Conservation (phyloP, 108 stramenopile genomes). For the Poteriospumella lacustris region DNA sequence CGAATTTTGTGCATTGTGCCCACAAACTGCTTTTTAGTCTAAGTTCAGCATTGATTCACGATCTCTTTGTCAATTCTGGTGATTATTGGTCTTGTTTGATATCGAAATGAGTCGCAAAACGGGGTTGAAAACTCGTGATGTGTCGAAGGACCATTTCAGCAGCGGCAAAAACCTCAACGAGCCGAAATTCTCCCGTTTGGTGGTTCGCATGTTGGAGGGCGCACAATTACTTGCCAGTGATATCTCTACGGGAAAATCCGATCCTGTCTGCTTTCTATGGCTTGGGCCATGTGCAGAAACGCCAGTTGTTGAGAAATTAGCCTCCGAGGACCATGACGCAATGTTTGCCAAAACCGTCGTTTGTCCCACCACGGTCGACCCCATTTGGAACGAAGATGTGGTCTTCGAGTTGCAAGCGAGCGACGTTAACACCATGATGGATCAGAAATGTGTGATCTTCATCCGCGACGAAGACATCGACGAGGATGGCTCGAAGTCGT, state of each 20-base stretch:
- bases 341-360: neutral
- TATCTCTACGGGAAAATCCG: neutral
- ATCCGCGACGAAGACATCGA: neutral
- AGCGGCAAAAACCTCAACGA: neutral
- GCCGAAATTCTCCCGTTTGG: neutral
- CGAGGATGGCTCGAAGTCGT: neutral
- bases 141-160: constrained; percentile 9
- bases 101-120: neutral
- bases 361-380: neutral
- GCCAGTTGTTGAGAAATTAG: neutral
- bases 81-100: too few relatives aligned
- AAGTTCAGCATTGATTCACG: too few relatives aligned
- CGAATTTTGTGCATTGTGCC: too few relatives aligned
- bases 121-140: constrained; percentile 19
- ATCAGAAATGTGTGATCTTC: neutral
- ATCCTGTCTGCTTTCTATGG: constrained; percentile 15
- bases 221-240: neutral
- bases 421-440: neutral
- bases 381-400: constrained; percentile 16
- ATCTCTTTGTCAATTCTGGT: too few relatives aligned
- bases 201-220: neutral
- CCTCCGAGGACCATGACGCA: neutral
- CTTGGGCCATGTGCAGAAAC: neutral
- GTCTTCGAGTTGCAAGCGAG: neutral
- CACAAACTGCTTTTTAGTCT: too few relatives aligned